Evolutionary conservation across 2,329 filamentous ascomycete genomes (phyloP).

Genomic region (Aspergillus pseudoviridinutans): DNA sequence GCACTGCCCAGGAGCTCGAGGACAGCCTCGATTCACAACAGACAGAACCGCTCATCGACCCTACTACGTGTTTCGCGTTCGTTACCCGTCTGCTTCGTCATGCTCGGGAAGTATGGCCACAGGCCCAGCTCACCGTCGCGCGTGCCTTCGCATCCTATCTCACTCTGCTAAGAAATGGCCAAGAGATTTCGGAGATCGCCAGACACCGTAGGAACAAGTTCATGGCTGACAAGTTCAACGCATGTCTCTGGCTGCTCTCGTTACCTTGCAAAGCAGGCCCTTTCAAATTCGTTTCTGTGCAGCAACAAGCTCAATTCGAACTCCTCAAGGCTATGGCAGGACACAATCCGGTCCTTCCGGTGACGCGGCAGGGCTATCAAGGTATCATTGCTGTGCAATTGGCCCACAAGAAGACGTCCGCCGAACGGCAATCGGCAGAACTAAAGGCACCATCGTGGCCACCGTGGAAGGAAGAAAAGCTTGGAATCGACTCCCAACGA

Average conservation of each 20-base stretch:
- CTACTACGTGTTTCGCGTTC: conserved; percentile 36
- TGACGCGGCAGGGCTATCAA: conserved; percentile 57
- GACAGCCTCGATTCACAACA: not conserved
- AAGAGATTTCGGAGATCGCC: conserved; percentile 3
- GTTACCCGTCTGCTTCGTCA: conserved; percentile 48
- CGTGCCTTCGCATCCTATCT: conserved; percentile 36
- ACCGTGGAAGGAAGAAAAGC: conserved; percentile 60
- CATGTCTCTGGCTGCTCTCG: conserved; percentile 46
- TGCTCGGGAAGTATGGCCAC: conserved; percentile 49
- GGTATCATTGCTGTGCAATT: conserved; percentile 55
- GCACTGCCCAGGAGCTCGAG: conserved; percentile 2
- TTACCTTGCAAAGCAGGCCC: conserved; percentile 47
- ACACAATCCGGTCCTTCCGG: conserved; percentile 49
- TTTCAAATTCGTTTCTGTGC: conserved; percentile 45
- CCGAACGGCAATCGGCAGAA: conserved; percentile 55
- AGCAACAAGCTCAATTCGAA: conserved; percentile 56
- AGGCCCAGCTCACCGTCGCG: conserved; percentile 41
- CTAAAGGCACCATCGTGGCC: conserved; percentile 61
- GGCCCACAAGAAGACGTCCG: conserved; percentile 52
- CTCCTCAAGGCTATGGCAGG: conserved; percentile 56
- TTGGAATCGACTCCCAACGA: conserved; percentile 57
- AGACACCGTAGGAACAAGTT: conserved; percentile 18
- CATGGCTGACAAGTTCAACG: conserved; percentile 47
- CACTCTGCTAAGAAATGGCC: conserved; percentile 9
- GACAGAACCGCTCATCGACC: conserved; percentile 17